These are phyloP conservation scores for Ceriops zippeliana DNA, from an alignment of 345 rosid species.

Conservation along the genomic window DNA sequence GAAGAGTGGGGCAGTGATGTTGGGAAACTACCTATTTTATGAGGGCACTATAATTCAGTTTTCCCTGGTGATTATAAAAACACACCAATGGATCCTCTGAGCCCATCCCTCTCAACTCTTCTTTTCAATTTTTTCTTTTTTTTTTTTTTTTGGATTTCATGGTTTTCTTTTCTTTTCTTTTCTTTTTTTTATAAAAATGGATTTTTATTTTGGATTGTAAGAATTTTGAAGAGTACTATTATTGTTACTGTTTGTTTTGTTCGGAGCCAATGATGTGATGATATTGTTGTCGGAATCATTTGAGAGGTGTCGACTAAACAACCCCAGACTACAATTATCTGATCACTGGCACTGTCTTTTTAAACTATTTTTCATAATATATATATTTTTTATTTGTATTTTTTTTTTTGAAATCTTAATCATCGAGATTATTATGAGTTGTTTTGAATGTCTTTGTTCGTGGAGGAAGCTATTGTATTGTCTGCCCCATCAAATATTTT, in stretches of 20 bases:
- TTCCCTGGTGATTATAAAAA: conserved; percentile 36
- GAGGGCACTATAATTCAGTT: conserved; percentile 20
- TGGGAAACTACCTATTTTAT: conserved; percentile 53
- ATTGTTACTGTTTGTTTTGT: not conserved
- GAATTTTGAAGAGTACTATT: not conserved
- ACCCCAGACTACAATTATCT: conserved; percentile 86
- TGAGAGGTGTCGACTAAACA: conserved; percentile 47
- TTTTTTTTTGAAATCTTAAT: no score
- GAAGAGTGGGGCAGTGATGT: conserved; percentile 34
- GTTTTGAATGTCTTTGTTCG: no score
- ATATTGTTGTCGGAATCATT: conserved; percentile 29
- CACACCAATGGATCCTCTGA: conserved; percentile 73
- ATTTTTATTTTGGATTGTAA: no score
- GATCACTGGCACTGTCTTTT: conserved; percentile 40
- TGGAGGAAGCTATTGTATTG: no score
- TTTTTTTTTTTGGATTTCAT: no score
- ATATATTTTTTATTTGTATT: no score
- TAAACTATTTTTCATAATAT: not conserved
- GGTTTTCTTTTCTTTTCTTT: no score
- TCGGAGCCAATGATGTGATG: conserved; percentile 41
- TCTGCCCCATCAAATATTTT: no score
- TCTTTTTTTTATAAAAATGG: not conserved
- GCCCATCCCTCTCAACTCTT: conserved; percentile 14
- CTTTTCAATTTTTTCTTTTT: no score
- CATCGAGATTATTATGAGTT: no score